These are phyloP conservation scores for Komagataella mondaviorum DNA, from an alignment of 805 yeast genomes.

Conservation along the genomic window DNA sequence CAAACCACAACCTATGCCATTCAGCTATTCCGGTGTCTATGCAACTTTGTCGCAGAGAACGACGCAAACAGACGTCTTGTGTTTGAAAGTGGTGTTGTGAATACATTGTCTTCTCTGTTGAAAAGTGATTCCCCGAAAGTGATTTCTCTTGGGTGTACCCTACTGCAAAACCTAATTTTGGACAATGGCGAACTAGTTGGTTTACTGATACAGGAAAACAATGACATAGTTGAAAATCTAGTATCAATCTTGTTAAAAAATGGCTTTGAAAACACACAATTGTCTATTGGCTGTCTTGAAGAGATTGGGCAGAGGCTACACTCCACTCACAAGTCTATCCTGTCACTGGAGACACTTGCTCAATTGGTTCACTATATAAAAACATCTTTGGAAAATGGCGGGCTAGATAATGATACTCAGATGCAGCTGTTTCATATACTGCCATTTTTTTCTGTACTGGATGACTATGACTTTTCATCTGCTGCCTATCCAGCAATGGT, in stretches of 20 bases:
- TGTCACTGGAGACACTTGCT: not conserved
- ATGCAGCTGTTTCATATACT: not conserved
- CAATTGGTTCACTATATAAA: not conserved
- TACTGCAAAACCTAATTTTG: not conserved
- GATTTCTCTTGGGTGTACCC: not conserved
- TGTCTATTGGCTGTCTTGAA: not conserved
- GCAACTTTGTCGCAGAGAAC: not conserved
- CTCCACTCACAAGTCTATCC: not conserved
- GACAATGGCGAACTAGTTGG: not conserved
- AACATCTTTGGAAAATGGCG: not conserved
- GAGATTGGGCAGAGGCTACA: not conserved
- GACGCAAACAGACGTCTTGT: conserved; percentile 1
- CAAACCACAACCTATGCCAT: not conserved
- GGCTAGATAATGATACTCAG: not conserved
- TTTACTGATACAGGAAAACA: not conserved
- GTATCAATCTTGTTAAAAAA: not conserved
- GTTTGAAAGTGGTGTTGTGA: not conserved
- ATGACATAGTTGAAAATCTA: not conserved
- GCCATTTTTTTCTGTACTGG: not conserved
- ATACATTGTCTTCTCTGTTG: not conserved
- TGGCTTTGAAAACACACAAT: not conserved
- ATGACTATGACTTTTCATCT: not conserved
- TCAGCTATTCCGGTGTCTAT: not conserved
- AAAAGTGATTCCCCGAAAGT: not conserved
- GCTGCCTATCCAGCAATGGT: not conserved